Conservation (phyloP, 1,284 basidiomycete genomes). For the Moesziomyces sp. region DNA sequence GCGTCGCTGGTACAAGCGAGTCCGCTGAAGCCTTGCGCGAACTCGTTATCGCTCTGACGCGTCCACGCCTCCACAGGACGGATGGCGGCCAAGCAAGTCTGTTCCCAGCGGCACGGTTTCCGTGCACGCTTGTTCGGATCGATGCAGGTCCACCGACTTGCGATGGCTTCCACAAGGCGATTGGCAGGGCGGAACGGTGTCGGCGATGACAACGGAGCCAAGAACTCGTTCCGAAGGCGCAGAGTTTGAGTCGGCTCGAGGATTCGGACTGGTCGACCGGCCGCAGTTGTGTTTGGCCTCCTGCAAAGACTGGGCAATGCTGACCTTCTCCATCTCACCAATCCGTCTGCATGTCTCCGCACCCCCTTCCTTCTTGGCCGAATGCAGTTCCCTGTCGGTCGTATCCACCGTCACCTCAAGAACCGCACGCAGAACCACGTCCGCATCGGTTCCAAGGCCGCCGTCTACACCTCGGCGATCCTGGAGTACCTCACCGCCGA, state of each 20-base stretch:
- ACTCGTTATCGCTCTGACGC: conserved; percentile 1
- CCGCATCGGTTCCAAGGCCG: conserved; percentile 89
- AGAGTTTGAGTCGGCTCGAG: background rate
- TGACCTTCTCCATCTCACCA: background rate
- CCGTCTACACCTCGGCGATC: conserved; percentile 90
- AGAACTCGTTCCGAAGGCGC: too few relatives aligned
- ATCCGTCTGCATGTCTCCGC: conserved; percentile 2
- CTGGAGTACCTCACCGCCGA: conserved; percentile 90
- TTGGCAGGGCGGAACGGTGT: too few relatives aligned
- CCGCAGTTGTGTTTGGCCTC: background rate
- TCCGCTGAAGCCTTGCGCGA: background rate
- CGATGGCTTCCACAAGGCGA: too few relatives aligned
- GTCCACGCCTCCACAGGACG: background rate
- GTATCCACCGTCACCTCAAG: conserved; percentile 95
- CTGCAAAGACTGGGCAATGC: background rate
- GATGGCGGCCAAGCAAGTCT: too few relatives aligned
- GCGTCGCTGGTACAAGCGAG: conserved; percentile 3
- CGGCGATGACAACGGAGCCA: too few relatives aligned
- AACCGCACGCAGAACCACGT: conserved; percentile 91
- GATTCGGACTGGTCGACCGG: background rate
- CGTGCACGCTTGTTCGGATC: too few relatives aligned
- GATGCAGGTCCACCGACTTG: too few relatives aligned
- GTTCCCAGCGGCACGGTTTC: too few relatives aligned
- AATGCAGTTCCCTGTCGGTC: conserved; percentile 84
- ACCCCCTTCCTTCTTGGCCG: conserved; percentile 2